A percentile compares a stretch with the other conserved stretches of the same genome.
Evolutionary conservation across 106 monocot species (phyloP).

Genomic region (Acanthochlamys bracteata): DNA sequence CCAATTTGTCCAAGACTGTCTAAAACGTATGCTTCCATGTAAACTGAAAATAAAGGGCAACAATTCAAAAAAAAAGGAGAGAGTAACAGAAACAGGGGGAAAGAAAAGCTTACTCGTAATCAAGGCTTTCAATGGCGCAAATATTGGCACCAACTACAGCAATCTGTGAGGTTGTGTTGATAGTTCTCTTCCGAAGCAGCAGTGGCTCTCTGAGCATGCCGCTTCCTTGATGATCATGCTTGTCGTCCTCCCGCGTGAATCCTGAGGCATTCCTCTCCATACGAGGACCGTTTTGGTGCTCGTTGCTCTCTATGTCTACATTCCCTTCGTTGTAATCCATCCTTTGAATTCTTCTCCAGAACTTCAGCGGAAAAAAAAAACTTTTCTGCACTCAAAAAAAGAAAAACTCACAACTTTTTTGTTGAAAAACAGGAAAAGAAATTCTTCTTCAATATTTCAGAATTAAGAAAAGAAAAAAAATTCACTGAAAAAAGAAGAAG

Average conservation of each 20-base stretch:
- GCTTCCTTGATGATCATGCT: not conserved
- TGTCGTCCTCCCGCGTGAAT: slow-evolving; percentile 9
- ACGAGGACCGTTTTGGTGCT: not conserved
- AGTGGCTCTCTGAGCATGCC: slow-evolving; percentile 19
- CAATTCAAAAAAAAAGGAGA: slow-evolving; percentile 6
- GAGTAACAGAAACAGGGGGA: not conserved
- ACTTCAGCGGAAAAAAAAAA: too few relatives aligned
- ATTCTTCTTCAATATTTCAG: too few relatives aligned
- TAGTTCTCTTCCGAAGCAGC: slow-evolving; percentile 31
- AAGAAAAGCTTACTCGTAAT: slow-evolving; percentile 52
- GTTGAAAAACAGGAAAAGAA: too few relatives aligned
- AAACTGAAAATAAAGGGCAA: too few relatives aligned
- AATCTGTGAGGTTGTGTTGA: slow-evolving; percentile 85
- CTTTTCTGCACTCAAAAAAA: too few relatives aligned
- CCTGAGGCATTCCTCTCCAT: slow-evolving; percentile 31
- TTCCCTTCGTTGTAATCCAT: slow-evolving; percentile 2
- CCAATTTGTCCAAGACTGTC: too few relatives aligned
- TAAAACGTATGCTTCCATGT: too few relatives aligned
- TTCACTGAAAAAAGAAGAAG: too few relatives aligned
- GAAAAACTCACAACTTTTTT: too few relatives aligned
- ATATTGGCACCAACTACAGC: slow-evolving; percentile 73
- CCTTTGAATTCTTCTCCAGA: too few relatives aligned
- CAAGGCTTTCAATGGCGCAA: slow-evolving; percentile 77
- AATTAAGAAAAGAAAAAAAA: too few relatives aligned
- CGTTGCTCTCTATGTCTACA: slow-evolving; percentile 31